A percentile compares a stretch with the other conserved stretches of the same genome.
Evolutionary conservation across 2,329 filamentous ascomycete species (phyloP).

Genomic region (Botryotinia calthae): DNA sequence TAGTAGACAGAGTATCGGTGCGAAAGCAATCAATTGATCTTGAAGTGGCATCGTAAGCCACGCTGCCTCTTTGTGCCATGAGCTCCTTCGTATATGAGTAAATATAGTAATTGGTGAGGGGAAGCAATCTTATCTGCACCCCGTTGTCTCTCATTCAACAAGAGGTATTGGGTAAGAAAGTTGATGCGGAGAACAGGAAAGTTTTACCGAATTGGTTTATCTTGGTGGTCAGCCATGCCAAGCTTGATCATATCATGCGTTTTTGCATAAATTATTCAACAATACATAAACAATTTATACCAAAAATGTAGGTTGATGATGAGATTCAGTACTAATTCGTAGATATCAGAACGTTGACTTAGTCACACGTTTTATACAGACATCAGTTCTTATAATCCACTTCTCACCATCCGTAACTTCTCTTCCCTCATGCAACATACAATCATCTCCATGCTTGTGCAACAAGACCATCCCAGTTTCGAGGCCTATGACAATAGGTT

Average conservation of each 20-base stretch:
- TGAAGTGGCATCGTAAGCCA: not conserved
- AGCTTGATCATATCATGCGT: not conserved
- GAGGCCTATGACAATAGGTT: conserved; percentile 68
- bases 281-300: not conserved
- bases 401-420: conserved; percentile 81
- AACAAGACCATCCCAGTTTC: conserved; percentile 84
- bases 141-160: not conserved
- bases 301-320: not conserved
- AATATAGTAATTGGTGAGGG: not conserved
- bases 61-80: not conserved
- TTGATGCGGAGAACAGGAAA: not conserved
- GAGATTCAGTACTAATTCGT: not conserved
- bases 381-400: conserved; percentile 84
- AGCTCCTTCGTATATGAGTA: not conserved
- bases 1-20: not conserved
- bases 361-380: conserved; percentile 57
- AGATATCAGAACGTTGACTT: not conserved
- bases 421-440: conserved; percentile 83
- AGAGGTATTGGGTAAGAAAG: not conserved
- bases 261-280: not conserved
- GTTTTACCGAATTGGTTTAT: not conserved
- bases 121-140: not conserved
- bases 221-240: not conserved
- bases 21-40: conserved; percentile 8
- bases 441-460: conserved; percentile 86